A percentile compares a stretch with the other conserved stretches of the same genome.
Evolutionary conservation across 768 basidiomycete genomes (phyloP).

Genomic region (Polyporus arcularius): DNA sequence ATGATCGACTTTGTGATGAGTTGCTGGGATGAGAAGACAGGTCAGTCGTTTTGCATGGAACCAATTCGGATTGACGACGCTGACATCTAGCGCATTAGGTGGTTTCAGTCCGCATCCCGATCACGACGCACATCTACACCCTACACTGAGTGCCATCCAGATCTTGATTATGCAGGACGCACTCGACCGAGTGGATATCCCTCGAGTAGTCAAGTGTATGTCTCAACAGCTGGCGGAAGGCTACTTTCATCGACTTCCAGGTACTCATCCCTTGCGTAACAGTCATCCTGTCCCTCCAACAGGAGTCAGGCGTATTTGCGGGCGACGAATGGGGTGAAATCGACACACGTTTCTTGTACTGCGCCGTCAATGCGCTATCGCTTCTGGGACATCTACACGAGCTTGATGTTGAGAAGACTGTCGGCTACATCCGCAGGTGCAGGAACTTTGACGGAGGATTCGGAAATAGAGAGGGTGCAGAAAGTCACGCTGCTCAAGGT

Average conservation of each 20-base stretch:
- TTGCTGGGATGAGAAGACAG: slow-evolving; percentile 93
- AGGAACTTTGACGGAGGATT: slow-evolving; percentile 97
- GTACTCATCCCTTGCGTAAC: not conserved
- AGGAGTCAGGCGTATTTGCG: slow-evolving; percentile 83
- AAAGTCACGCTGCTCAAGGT: slow-evolving; percentile 95
- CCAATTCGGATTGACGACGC: not conserved
- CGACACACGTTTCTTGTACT: slow-evolving; percentile 90
- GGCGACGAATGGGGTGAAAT: slow-evolving; percentile 92
- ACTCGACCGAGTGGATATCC: slow-evolving; percentile 65
- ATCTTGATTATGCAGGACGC: slow-evolving; percentile 87
- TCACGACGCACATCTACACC: slow-evolving; percentile 87
- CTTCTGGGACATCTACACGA: slow-evolving; percentile 74
- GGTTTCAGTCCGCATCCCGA: slow-evolving; percentile 90
- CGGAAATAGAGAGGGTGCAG: slow-evolving; percentile 79
- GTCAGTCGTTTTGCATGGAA: slow-evolving; percentile 38
- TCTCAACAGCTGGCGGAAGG: slow-evolving; percentile 6
- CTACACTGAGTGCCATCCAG: slow-evolving; percentile 91
- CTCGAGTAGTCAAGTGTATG: slow-evolving; percentile 75
- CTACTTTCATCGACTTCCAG: not conserved
- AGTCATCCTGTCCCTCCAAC: slow-evolving; percentile 88
- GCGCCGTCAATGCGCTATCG: slow-evolving; percentile 80
- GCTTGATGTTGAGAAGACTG: slow-evolving; percentile 66
- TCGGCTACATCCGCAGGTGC: slow-evolving; percentile 74
- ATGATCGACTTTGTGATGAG: slow-evolving; percentile 89
- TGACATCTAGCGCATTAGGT: slow-evolving; percentile 48